Percentiles rank a stretch among this genome's conserved stretches.
phyloP scores from a whole-genome alignment of 225 moss, liverwort and hornwort genomes.

The Marchantia paleacea region DNA sequence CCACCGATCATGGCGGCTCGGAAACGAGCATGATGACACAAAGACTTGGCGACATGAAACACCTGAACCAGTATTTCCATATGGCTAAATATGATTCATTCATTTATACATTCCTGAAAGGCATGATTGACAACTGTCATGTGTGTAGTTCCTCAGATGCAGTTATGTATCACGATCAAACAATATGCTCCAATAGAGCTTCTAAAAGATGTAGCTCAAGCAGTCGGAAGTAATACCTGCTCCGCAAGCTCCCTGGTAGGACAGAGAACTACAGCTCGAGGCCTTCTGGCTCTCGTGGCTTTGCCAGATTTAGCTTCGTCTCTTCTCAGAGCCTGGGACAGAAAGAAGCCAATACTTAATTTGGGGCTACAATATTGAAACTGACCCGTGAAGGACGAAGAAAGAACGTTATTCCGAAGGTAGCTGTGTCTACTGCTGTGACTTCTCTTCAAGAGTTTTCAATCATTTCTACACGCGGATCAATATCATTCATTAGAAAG shows the following conservation, averaged over 20 bases:
- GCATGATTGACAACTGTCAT: not conserved
- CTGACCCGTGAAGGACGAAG: not conserved
- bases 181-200: not conserved
- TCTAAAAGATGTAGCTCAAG: not conserved
- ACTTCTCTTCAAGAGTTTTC: no score
- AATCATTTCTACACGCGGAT: no score
- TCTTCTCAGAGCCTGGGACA: slow-evolving; percentile 69
- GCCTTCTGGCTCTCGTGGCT: slow-evolving; percentile 72
- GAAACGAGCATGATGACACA: slow-evolving; percentile 97
- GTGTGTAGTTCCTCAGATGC: not conserved
- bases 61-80: slow-evolving; percentile 45
- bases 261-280: slow-evolving; percentile 86
- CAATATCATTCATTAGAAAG: no score
- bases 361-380: not conserved
- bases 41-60: slow-evolving; percentile 88
- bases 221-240: slow-evolving; percentile 46
- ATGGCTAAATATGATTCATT: not conserved
- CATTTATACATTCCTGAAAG: not conserved
- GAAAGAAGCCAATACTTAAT: not conserved
- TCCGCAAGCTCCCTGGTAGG: slow-evolving; percentile 98
- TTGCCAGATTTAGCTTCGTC: slow-evolving; percentile 81
- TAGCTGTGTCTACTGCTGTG: no score
- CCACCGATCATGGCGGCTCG: slow-evolving; percentile 98
- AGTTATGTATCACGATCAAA: not conserved
- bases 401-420: no score